Base-by-base conservation (phyloP, 768 basidiomycete genomes). In the Mycena galericulata region DNA sequence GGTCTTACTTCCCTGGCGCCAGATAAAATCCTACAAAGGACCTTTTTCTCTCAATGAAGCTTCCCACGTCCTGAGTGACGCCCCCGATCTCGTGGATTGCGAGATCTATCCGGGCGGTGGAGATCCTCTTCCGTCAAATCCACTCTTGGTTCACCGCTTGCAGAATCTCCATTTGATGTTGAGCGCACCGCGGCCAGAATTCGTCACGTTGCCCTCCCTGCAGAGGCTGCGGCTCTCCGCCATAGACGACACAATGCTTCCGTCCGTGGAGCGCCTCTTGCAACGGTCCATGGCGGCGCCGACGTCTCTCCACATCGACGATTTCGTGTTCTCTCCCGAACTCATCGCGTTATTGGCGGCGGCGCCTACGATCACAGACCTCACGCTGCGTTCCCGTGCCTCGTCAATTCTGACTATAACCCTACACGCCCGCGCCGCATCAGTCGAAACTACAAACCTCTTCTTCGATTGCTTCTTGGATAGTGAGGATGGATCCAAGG, bases 251-350 rank as follows among this genome's bases (percentile, higher is more conserved):
- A 9, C 12, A 26, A 40, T 38, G 34, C n/a, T 65, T 1, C 24
- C 38, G 3, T 65, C 64, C 11, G 6, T 65, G 2, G 41, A 58
- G n/a, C 46, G 38, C 57, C 46, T 65, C 36, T 30, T 65, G 0
- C 56, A 65, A 30, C 46, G 64, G 18, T 65, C 64, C 30, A 58
- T 59, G 64, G 56, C 56, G 11, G 26, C 56, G 27, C 64, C 32
- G 14, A 53, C 29, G 4, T 24, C 56, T 9, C n/a, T 65, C n/a
- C 49, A 43, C 40, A 65, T 59, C 40, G 56, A 59, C 49, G 29
- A 41, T 4, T 59, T 65, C 17, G 10, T 8, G 2, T 6, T 4
- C 18, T 41, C 36, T 2, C 36, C 18, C 3, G 56, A 58, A 7
- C 36, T 65, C n/a, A 8, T 58, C 1, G 47, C 29, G 7, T 2